phyloP scores from a whole-genome alignment of 2,329 filamentous ascomycete species.

The Cladorrhinum sp. region DNA sequence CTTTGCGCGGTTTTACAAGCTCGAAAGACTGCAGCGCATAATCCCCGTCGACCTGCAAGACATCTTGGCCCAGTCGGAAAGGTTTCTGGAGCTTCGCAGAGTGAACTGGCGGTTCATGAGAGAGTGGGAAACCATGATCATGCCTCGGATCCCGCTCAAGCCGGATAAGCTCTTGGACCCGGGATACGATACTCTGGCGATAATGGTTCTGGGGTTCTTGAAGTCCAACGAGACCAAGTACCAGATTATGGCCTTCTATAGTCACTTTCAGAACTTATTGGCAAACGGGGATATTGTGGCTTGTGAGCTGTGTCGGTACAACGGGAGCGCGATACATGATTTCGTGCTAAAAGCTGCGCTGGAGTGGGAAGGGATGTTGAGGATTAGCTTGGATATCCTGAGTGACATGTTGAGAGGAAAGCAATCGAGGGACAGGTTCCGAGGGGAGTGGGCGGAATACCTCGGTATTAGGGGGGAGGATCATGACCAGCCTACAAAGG shows the following conservation, averaged over 20 bases:
- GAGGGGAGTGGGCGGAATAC: neutral
- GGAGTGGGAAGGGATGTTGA: constrained; percentile 41
- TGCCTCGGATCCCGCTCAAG: constrained; percentile 22
- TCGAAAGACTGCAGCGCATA: constrained; percentile 44
- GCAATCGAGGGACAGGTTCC: constrained; percentile 20
- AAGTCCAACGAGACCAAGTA: constrained; percentile 34
- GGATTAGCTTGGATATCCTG: constrained; percentile 46
- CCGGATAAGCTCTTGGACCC: constrained; percentile 33
- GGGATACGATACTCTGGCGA: constrained; percentile 38
- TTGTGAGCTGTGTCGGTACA: constrained; percentile 33
- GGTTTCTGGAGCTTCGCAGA: neutral
- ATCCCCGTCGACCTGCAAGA: constrained; percentile 7
- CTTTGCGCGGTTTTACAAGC: constrained; percentile 48
- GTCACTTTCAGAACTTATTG: constrained; percentile 45
- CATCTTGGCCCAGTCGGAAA: constrained; percentile 33
- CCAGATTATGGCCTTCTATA: constrained; percentile 45
- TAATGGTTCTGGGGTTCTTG: constrained; percentile 49
- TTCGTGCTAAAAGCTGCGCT: constrained; percentile 48
- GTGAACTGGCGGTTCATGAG: neutral
- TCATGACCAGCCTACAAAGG: neutral
- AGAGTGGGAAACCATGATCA: constrained; percentile 19
- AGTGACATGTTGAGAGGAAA: constrained; percentile 47
- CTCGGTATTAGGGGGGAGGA: neutral
- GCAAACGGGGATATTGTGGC: constrained; percentile 36
- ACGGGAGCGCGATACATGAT: constrained; percentile 47